Conservation (phyloP, 768 basidiomycete species). For the Leccinellum rugosiceps region DNA sequence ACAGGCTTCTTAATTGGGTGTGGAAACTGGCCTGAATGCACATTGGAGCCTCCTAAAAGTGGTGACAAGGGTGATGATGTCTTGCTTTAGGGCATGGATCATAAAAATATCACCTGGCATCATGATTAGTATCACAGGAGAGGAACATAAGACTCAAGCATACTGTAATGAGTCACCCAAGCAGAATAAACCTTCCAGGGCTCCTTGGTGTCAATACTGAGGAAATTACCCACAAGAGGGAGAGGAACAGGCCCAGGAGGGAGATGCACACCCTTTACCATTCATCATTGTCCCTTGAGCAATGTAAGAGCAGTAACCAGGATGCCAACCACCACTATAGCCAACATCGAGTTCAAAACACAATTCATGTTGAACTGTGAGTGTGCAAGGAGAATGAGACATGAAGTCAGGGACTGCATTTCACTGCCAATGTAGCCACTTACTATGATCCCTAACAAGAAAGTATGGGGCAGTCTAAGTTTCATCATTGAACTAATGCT, state of each 20-base stretch:
- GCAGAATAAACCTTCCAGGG: slow-evolving; percentile 21
- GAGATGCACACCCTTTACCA: neutral
- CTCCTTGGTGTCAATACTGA: slow-evolving; percentile 15
- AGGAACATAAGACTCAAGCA: neutral
- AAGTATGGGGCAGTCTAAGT: no score
- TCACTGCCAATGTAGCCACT: neutral
- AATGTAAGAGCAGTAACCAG: neutral
- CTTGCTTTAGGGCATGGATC: slow-evolving; percentile 20
- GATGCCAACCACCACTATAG: neutral
- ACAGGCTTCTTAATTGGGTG: no score
- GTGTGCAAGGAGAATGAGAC: neutral
- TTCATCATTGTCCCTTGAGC: slow-evolving; percentile 2
- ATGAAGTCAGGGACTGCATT: no score
- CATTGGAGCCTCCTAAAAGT: no score
- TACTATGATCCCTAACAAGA: neutral
- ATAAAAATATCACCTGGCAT: slow-evolving; percentile 18
- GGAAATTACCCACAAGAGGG: slow-evolving; percentile 17
- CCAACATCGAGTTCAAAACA: neutral
- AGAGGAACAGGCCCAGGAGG: slow-evolving; percentile 22
- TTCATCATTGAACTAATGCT: no score
- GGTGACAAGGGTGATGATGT: no score
- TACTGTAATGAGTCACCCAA: slow-evolving; percentile 20
- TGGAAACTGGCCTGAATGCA: no score
- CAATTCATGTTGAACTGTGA: neutral
- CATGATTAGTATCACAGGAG: neutral